Base-by-base conservation (phyloP, 805 yeast species). In the Candida silvatica region DNA sequence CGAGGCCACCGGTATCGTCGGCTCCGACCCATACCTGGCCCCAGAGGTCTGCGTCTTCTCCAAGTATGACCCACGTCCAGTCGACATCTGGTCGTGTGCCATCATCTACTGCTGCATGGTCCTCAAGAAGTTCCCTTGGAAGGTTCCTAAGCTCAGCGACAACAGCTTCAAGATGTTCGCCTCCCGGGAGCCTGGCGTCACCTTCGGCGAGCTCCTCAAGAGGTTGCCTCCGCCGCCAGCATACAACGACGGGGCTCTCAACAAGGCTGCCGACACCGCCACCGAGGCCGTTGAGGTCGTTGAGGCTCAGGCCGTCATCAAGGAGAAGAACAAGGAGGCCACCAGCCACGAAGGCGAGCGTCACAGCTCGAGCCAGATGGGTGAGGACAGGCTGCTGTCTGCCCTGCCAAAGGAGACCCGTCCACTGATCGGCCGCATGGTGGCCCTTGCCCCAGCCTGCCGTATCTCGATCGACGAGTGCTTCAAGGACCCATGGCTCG, bases 21-120 rank as follows among this genome's bases (percentile, higher is more conserved):
- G 94, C 2, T 78, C 88, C 11, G 94, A 85, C 60, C 88, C 97
- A 20, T 81, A 82, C 56, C 62, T 87, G 55, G 94, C 96, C 1
- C 97, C 97, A 1, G 97, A 87, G 56, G 95, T 84, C 6, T 74
- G 88, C 42, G 82, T 85, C 7, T 80, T 83, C 54, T 66, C 75
- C 45, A 79, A 80, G 42, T 87, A 87, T 51, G 94, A 84, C 54
- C 95, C 96, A 12, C 70, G 94, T 44, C 94, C 96, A 1, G 94
- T 87, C 5, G 97, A 87, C 61, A 74, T 87, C 31, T 87, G 97
- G 97, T 83, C 95, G 5, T 77, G 77, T 23, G 95, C 95, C 6
- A 85, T 87, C 40, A 83, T 87, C 32, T 83, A 82, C 58, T 84
- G 94, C 46, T 87, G 96, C 63, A 86, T 87, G 95, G 74, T 84